Percentiles rank a stretch among this genome's conserved stretches.
Conservation (phyloP, 805 yeast species). For the Wickerhamomyces pijperi region DNA sequence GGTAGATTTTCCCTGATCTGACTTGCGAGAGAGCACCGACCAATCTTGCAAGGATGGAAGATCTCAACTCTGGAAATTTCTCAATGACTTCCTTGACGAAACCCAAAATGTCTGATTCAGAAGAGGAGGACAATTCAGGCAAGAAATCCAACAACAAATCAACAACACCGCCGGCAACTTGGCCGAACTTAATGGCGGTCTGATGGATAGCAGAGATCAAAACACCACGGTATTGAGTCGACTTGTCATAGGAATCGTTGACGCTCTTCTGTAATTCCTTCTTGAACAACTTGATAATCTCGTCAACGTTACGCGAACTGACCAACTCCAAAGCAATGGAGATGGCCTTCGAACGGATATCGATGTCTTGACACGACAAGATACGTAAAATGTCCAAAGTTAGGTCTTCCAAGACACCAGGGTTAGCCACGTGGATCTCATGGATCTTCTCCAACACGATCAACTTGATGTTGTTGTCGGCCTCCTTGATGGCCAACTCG, state of each 20-base stretch:
- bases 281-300: constrained; percentile 82
- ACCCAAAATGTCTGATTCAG: constrained; percentile 83
- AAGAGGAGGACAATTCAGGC: constrained; percentile 70
- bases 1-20: constrained; percentile 80
- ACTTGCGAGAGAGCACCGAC: constrained; percentile 50
- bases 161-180: constrained; percentile 86
- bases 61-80: constrained; percentile 73
- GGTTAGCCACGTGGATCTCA: constrained; percentile 60
- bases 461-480: constrained; percentile 92
- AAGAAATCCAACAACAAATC: constrained; percentile 79
- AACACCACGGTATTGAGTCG: constrained; percentile 78
- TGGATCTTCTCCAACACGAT: constrained; percentile 81
- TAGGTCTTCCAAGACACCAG: constrained; percentile 76
- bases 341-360: constrained; percentile 81
- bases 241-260: constrained; percentile 60
- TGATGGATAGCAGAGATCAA: constrained; percentile 81
- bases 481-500: constrained; percentile 80
- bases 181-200: constrained; percentile 79
- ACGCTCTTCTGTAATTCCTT: constrained; percentile 79
- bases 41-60: constrained; percentile 51
- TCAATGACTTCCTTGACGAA: constrained; percentile 93
- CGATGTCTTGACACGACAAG: constrained; percentile 79
- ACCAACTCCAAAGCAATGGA: constrained; percentile 74
- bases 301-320: constrained; percentile 84
- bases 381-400: constrained; percentile 81